Percentiles rank a stretch among this genome's conserved stretches.
Conservation (phyloP, 495 filamentous ascomycete species). For the Aspergillus hancockii region DNA sequence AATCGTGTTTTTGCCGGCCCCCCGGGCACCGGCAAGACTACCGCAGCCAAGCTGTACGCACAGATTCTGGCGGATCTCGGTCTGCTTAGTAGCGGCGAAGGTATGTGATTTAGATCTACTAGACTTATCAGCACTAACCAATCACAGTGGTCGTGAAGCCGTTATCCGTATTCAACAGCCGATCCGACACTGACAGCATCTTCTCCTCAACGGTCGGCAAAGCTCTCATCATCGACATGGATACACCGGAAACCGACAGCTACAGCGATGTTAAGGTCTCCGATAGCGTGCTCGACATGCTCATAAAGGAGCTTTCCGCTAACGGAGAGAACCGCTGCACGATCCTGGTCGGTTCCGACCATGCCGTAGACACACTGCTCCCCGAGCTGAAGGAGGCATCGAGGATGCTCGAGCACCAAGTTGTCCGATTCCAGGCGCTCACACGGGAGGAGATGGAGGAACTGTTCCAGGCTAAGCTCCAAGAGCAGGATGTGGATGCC, state of each 20-base stretch:
- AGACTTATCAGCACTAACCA: background rate
- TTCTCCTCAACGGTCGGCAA: constrained; percentile 6
- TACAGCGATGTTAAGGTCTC: background rate
- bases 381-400: background rate
- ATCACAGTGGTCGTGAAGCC: constrained; percentile 7
- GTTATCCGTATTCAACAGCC: constrained; percentile 3
- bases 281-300: constrained; percentile 13
- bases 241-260: constrained; percentile 12
- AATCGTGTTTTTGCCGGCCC: constrained; percentile 22
- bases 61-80: constrained; percentile 45
- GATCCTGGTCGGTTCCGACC: constrained; percentile 14
- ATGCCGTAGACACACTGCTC: constrained; percentile 12
- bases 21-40: constrained; percentile 60
- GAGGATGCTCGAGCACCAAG: constrained; percentile 7
- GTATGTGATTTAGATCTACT: background rate
- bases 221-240: constrained; percentile 16
- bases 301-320: constrained; percentile 3
- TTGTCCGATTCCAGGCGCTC: constrained; percentile 18
- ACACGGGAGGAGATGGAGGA: constrained; percentile 19
- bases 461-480: constrained; percentile 18
- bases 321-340: constrained; percentile 14
- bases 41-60: constrained; percentile 63
- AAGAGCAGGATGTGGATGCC: constrained; percentile 17
- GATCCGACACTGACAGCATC: background rate
- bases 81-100: constrained; percentile 15